Base-by-base conservation (phyloP, 2,329 filamentous ascomycete species). In the Monosporascus sp. region DNA sequence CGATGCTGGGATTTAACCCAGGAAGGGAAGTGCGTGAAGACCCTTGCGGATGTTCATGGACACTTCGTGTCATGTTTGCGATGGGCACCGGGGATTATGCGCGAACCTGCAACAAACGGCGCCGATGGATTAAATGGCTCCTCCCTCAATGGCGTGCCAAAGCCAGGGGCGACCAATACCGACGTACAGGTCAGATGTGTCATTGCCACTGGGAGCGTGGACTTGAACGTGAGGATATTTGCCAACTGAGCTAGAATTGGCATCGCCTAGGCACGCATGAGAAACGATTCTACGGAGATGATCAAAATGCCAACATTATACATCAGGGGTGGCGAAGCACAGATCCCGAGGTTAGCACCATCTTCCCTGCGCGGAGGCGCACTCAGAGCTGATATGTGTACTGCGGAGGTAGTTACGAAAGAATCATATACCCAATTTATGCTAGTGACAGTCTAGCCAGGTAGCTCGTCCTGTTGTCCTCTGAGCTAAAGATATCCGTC, bases 1-100 rank as follows among this genome's bases (percentile, higher is more conserved):
- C 81, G 92, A 52, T 97, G 92, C 75, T 97, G 93, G 93, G 93
- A 97, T 73, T 75, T 97, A 25, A 81, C 82, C 25, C 93, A 97
- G 67, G 91, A 96, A 68, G 90, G 89, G 43, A 92, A 91, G 65
- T 93, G 90, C 63, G 90, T 96, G 60, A 93, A 93, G 70, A 85
- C 84, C 1, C 74, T 97, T 17, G 78, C 80, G 38, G 89, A 90
- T 57, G 85, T 84, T 0, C 91, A 96, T 66, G 84, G 81, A 5
- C 90, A 91, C 66, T 97, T 97, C 64, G 83, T 97, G 48, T 91
- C 83, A 55, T 93, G 89, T 65, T 77, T 97, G 63, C 75, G 90
- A 56, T 97, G 93, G 92, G 93, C 91, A 2, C 92, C 92, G 0
- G 83, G 83, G 39, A 75, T 89, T 24, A 75, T 82, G 55, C 89